phyloP scores from a whole-genome alignment of 1,284 basidiomycete species.

The Cutaneotrichosporon dermatis region DNA sequence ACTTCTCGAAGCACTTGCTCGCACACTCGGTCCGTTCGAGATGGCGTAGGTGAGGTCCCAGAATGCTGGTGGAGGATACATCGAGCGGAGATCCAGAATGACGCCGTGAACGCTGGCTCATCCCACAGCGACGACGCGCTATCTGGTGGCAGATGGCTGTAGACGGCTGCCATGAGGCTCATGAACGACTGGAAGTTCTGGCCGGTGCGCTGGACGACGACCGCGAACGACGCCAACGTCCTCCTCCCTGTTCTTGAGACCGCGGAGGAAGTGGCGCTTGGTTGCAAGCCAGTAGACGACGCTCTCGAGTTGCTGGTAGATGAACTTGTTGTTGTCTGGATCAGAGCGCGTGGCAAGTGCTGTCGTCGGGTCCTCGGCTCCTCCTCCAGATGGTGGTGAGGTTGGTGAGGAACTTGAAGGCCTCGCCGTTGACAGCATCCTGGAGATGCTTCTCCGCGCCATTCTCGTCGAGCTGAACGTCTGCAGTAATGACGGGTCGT shows the following conservation, averaged over 20 bases:
- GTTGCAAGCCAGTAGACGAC: slow-evolving; percentile 72
- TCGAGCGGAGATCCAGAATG: slow-evolving; percentile 71
- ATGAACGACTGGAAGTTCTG: slow-evolving; percentile 74
- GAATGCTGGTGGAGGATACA: slow-evolving; percentile 68
- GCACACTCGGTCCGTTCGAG: slow-evolving; percentile 75
- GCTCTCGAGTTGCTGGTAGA: slow-evolving; percentile 65
- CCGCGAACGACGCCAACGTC: slow-evolving; percentile 59
- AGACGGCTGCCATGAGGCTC: slow-evolving; percentile 74
- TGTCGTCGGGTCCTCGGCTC: slow-evolving; percentile 54
- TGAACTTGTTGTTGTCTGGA: slow-evolving; percentile 42
- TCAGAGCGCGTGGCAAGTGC: slow-evolving; percentile 63
- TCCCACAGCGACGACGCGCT: slow-evolving; percentile 81
- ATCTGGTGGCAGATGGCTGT: slow-evolving; percentile 67
- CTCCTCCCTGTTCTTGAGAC: slow-evolving; percentile 86
- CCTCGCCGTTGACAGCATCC: slow-evolving; percentile 74
- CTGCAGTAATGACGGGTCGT: slow-evolving; percentile 58
- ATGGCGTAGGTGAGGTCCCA: slow-evolving; percentile 87
- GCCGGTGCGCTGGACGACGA: slow-evolving; percentile 51
- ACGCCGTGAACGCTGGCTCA: slow-evolving; percentile 72
- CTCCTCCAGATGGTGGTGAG: slow-evolving; percentile 41
- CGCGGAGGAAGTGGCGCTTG: slow-evolving; percentile 79
- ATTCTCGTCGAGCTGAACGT: slow-evolving; percentile 66
- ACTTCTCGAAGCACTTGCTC: slow-evolving; percentile 36
- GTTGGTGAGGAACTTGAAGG: slow-evolving; percentile 66
- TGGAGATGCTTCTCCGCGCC: slow-evolving; percentile 74